Conservation (phyloP, 805 yeast genomes). For the Hanseniaspora osmophila region DNA sequence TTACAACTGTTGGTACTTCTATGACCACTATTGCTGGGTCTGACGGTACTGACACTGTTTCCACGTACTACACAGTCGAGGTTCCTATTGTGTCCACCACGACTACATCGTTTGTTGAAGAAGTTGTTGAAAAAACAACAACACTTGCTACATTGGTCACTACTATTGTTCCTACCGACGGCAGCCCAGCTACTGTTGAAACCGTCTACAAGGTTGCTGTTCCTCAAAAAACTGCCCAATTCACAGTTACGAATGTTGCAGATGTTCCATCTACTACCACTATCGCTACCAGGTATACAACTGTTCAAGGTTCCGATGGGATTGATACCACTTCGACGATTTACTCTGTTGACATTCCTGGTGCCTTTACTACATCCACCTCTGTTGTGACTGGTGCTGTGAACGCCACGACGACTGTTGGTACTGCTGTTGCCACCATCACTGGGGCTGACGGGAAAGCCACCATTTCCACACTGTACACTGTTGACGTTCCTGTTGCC, state of each 20-base stretch:
- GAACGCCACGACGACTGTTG: neutral
- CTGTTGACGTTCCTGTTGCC: slow-evolving; percentile 1
- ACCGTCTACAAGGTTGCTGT: neutral
- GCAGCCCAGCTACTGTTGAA: neutral
- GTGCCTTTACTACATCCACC: slow-evolving; percentile 4
- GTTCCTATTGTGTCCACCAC: neutral
- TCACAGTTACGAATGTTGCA: neutral
- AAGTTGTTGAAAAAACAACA: neutral
- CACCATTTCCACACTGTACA: slow-evolving; percentile 1
- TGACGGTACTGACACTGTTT: neutral
- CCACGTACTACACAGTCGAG: neutral
- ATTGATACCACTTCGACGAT: neutral
- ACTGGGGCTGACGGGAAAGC: neutral
- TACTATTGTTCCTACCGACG: neutral
- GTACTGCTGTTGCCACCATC: neutral
- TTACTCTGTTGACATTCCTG: slow-evolving; percentile 5
- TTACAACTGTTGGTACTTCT: neutral
- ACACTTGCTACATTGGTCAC: neutral
- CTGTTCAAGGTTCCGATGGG: neutral
- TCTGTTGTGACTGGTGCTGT: slow-evolving; percentile 3
- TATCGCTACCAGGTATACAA: neutral
- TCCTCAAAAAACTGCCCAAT: neutral
- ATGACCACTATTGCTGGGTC: neutral
- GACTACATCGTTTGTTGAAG: neutral
- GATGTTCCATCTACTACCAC: neutral